These are phyloP conservation scores for Penicillium olsonii DNA, from an alignment of 2,329 filamentous ascomycete species.

Conservation along the genomic window DNA sequence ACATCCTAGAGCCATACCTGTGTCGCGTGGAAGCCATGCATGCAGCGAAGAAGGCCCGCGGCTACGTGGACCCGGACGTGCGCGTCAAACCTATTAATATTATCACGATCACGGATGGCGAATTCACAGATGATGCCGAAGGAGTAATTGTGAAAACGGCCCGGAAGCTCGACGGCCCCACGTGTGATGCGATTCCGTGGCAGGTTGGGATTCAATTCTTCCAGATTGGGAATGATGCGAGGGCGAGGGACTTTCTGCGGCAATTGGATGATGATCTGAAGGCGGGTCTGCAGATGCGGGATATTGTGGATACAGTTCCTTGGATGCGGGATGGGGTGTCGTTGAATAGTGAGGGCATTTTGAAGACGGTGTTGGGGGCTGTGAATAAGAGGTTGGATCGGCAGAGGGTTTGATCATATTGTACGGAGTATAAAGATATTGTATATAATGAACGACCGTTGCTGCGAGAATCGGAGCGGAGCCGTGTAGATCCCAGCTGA, in stretches of 20 bases:
- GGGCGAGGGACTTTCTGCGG: slow-evolving; percentile 65
- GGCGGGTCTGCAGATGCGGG: slow-evolving; percentile 60
- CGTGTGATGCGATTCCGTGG: slow-evolving; percentile 68
- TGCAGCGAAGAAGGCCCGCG: slow-evolving; percentile 40
- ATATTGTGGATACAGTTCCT: slow-evolving; percentile 90
- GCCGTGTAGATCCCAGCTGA: not conserved
- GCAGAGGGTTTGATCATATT: slow-evolving; percentile 2
- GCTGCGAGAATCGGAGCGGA: too few species aligned
- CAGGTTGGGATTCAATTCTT: slow-evolving; percentile 96
- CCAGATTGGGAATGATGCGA: slow-evolving; percentile 76
- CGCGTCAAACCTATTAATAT: slow-evolving; percentile 78
- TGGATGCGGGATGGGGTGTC: slow-evolving; percentile 58
- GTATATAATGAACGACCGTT: too few species aligned
- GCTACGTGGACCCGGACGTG: slow-evolving; percentile 22
- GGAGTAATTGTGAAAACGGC: slow-evolving; percentile 67
- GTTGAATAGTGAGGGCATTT: slow-evolving; percentile 69
- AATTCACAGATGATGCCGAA: slow-evolving; percentile 76
- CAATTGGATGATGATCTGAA: slow-evolving; percentile 73
- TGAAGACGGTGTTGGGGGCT: slow-evolving; percentile 80
- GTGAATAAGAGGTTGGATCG: slow-evolving; percentile 58
- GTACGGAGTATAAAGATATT: too few species aligned
- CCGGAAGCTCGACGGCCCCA: slow-evolving; percentile 63
- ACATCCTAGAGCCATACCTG: slow-evolving; percentile 75
- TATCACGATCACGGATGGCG: slow-evolving; percentile 90
- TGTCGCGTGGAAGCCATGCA: slow-evolving; percentile 50